Evolutionary conservation across 2,329 filamentous ascomycete genomes (phyloP).

Genomic region (Hymenoscyphus scutula): DNA sequence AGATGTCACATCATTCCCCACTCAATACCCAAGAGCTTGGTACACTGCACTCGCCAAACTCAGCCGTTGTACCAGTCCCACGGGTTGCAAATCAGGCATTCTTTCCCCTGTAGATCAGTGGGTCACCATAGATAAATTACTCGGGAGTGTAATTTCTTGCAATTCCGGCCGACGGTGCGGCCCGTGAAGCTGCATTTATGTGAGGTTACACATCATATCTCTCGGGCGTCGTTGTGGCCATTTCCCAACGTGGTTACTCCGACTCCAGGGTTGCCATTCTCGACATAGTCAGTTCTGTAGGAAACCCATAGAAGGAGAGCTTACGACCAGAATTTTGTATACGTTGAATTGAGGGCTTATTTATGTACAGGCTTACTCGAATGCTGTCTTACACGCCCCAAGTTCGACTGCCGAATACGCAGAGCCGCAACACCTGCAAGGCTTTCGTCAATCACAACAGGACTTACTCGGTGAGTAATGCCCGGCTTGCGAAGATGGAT

Average conservation of each 20-base stretch:
- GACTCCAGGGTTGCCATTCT: background rate
- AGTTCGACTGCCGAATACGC: too few species aligned
- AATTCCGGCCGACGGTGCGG: background rate
- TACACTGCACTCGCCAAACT: too few species aligned
- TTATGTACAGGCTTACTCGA: too few species aligned
- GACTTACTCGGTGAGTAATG: background rate
- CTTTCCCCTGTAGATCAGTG: background rate
- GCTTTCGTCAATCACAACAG: too few species aligned
- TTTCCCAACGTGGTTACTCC: background rate
- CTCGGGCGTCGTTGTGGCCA: background rate
- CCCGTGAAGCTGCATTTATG: background rate
- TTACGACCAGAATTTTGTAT: background rate
- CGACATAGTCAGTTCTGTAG: too few species aligned
- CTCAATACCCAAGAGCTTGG: too few species aligned
- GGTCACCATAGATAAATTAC: background rate
- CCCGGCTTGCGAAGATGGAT: background rate
- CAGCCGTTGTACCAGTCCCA: background rate
- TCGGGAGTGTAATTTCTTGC: background rate
- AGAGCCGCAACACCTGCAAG: too few species aligned
- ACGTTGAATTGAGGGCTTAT: too few species aligned
- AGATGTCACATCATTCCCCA: too few species aligned
- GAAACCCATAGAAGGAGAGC: too few species aligned
- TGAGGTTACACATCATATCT: background rate
- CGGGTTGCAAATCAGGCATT: background rate
- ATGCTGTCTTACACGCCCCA: too few species aligned